These are phyloP conservation scores for Tolypocladium pustulatum DNA, from an alignment of 2,329 filamentous ascomycete species.

Conservation along the genomic window DNA sequence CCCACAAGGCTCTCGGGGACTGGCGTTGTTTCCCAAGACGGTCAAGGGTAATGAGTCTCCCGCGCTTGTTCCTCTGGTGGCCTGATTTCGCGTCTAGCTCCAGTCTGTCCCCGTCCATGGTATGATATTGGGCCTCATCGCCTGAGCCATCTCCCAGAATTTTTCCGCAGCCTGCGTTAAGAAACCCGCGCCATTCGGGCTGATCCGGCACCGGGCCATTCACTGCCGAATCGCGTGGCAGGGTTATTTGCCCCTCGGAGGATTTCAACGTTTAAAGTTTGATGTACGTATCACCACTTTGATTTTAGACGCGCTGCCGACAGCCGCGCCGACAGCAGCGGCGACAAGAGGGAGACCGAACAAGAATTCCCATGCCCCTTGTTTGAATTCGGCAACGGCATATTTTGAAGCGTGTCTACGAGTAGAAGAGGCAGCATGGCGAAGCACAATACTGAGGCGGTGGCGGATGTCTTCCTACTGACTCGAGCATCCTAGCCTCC, in stretches of 20 bases:
- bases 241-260: not conserved
- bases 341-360: not conserved
- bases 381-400: not conserved
- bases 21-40: not conserved
- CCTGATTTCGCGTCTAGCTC: not conserved
- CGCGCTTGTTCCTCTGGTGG: not conserved
- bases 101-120: not conserved
- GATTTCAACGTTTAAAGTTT: not conserved
- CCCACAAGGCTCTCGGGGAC: not conserved
- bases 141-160: not conserved
- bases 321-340: not conserved
- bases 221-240: not conserved
- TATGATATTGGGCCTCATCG: not conserved
- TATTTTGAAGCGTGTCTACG: not conserved
- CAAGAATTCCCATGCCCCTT: not conserved
- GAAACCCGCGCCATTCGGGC: not conserved
- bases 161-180: not conserved
- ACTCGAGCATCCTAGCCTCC: not conserved
- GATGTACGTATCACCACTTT: not conserved
- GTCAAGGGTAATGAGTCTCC: not conserved
- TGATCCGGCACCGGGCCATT: not conserved
- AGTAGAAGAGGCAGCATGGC: not conserved
- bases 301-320: not conserved
- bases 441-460: not conserved
- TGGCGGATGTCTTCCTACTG: not conserved